phyloP scores from a whole-genome alignment of 768 basidiomycete genomes.

The Pleurotus tuber-regium region DNA sequence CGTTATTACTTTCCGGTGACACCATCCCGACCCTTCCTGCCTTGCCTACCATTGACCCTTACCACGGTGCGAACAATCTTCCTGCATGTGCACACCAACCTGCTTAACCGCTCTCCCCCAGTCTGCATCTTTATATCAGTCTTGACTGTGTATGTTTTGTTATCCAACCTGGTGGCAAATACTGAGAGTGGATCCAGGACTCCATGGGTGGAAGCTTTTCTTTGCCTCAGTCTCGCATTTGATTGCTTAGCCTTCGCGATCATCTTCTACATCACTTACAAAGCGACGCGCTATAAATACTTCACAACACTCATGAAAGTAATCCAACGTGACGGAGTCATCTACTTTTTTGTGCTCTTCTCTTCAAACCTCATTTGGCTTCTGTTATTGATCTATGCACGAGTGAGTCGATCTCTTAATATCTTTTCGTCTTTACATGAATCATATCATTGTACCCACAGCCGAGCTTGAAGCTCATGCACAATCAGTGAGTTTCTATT shows the following conservation, averaged over 20 bases:
- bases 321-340: slow-evolving; percentile 16
- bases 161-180: neutral
- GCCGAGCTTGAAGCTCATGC: slow-evolving; percentile 10
- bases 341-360: slow-evolving; percentile 21
- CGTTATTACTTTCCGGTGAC: slow-evolving; percentile 1
- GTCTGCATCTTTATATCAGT: slow-evolving; percentile 12
- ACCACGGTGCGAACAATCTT: slow-evolving; percentile 1
- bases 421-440: neutral
- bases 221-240: slow-evolving; percentile 19
- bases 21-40: neutral
- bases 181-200: neutral
- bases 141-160: neutral
- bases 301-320: slow-evolving; percentile 3
- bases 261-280: slow-evolving; percentile 8
- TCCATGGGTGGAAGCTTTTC: slow-evolving; percentile 11
- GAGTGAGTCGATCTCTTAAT: slow-evolving; percentile 1
- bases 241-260: slow-evolving; percentile 17
- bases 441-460: neutral
- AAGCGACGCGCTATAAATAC: neutral
- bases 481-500: slow-evolving; percentile 11
- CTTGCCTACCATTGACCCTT: slow-evolving; percentile 11
- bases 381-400: slow-evolving; percentile 15
- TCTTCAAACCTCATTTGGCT: slow-evolving; percentile 20
- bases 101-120: neutral
- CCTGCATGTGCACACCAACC: neutral